Evolutionary conservation across 2,329 filamentous ascomycete species (phyloP).

Genomic region (Bipolaris victoriae): DNA sequence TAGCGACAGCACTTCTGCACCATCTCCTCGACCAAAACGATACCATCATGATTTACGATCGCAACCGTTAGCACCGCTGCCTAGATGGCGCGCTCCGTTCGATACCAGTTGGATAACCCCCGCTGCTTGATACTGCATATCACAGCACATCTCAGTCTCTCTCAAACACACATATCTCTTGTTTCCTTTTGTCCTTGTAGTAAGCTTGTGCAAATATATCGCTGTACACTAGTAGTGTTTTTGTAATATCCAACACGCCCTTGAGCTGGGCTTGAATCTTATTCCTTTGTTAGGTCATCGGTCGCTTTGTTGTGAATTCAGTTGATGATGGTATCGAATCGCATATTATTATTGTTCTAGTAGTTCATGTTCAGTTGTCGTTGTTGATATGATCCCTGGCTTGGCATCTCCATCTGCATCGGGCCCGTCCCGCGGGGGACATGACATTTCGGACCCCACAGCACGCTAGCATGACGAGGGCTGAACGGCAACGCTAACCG

Average conservation of each 20-base stretch:
- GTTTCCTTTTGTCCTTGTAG: slow-evolving; percentile 9
- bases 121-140: slow-evolving; percentile 12
- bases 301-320: neutral
- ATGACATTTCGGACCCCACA: neutral
- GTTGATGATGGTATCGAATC: neutral
- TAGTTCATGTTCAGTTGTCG: neutral
- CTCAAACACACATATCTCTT: neutral
- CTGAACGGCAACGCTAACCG: neutral
- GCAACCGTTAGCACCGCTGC: neutral
- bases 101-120: slow-evolving; percentile 7
- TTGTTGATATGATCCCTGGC: neutral
- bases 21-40: slow-evolving; percentile 1
- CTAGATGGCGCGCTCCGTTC: slow-evolving; percentile 5
- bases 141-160: slow-evolving; percentile 5
- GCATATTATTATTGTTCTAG: no score
- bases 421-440: no score
- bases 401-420: neutral
- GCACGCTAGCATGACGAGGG: neutral
- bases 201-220: neutral
- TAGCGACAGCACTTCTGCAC: slow-evolving; percentile 2
- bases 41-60: slow-evolving; percentile 7
- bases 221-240: slow-evolving; percentile 10
- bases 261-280: slow-evolving; percentile 10
- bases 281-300: neutral
- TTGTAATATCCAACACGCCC: slow-evolving; percentile 11